Base-by-base conservation (phyloP, 2,329 filamentous ascomycete species). In the Ophiostoma ips region DNA sequence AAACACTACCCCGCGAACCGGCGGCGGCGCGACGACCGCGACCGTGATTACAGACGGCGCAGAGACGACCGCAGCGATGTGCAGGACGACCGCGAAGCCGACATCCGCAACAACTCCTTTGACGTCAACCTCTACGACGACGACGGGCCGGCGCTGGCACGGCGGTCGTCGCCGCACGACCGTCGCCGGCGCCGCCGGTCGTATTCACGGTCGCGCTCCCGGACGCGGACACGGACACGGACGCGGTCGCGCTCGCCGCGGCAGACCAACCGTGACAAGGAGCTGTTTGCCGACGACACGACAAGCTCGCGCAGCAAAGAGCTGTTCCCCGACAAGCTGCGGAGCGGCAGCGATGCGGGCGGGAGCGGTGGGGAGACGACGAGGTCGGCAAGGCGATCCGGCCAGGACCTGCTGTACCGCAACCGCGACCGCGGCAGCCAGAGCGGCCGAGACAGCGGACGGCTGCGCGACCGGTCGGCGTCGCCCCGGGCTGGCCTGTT, bases 111-210 rank as follows among this genome's bases (percentile, higher is more conserved):
- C 52, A 55, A 56, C 49, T 66, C 69, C 0, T 90, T 87, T 58
- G 79, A 84, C 58, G 84, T 76, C 43, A 79, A 73, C 54, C 77
- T 88, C 66, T 87, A 87, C 46, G 62, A 68, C 35, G 73, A 75
- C 46, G 70, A 77, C 53, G 66, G 48, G 21, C 46, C 38, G 35
- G 49, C 53, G 21, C 46, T 43, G 24, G 46, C 51, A 35, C 38
- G 34, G 10, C 46, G 38, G 16, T 35, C 33, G 19, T 35, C 46
- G 46, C 50, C 24, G 18, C 18, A 48, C 33, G 35, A 44, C 31
- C n/a, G 40, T 30, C 41, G 49, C 51, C 41, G 49, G 51, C 10
- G 58, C 57, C 61, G 40, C 24, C 19, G 31, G 40, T 31, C 18
- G 18, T 34, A 36, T 34, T 46, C 48, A 2, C 46, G 43, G n/a